Evolutionary conservation across 2,329 filamentous ascomycete species (phyloP), one percentile per base, ranked within the genome.

Genomic region (Triangularia verruculosa): DNA sequence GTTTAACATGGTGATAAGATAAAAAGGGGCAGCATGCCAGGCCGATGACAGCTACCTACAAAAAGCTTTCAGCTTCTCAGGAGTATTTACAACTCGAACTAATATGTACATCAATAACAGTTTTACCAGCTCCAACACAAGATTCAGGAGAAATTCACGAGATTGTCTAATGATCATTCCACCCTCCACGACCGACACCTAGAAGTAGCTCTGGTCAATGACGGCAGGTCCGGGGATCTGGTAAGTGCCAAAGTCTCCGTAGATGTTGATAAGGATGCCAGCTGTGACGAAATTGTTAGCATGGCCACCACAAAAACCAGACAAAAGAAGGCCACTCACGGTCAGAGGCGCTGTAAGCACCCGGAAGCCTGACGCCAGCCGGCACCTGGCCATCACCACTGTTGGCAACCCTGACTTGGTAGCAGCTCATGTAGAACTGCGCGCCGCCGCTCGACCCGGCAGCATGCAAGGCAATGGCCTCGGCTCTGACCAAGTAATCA

Each of bases 221-320:
- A 78, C 73, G 13, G 74, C 62, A 32, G 77, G 76, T 2, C 78
- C 77, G 5, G 78, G 78, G 57, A 79, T 75, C 24, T 63, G 73
- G 68, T 79, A 79, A 57, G 70, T 22, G 25, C 64, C 72, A 53
- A 76, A 71, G 24, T 72, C 72, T 61, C 71, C 70, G 67, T 77
- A 78, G 64, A 80, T 82, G 70, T 82, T 79, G 68, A 82, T 77
- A 32, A 78, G 74, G 67, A 83, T 81, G 43, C 80, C 80, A 1
- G 80, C 39, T 47, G n/a, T 8, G 13, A 43, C 39, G 20, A 20
- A 17, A 8, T 47, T 2, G 8, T 47, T 20, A 47, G 39, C 39
- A 43, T 5, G 8, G 2, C 4, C 20, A 8, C 1, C n/a, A 9
- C 17, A 8, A 47, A 47, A 20, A 47, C n/a, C 17, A 7, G 2